Percentiles rank a stretch among this genome's conserved stretches.
phyloP scores from a whole-genome alignment of 176 grass and related monocot species.

The Echinochloa phyllopogon region DNA sequence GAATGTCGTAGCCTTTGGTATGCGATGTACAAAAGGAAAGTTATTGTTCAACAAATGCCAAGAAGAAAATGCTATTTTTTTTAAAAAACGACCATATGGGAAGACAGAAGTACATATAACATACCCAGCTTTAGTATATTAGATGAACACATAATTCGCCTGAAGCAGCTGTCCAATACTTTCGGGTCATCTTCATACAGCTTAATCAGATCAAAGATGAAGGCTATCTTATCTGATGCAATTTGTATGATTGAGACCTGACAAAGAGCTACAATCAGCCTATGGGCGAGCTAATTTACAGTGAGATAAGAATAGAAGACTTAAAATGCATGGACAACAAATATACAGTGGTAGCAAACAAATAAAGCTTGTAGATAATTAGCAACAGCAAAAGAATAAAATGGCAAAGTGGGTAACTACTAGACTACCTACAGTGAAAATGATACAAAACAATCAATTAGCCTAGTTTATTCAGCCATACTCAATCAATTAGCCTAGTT shows the following conservation, averaged over 20 bases:
- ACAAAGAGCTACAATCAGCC: constrained; percentile 34
- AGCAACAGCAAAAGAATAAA: background rate
- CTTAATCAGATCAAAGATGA: constrained; percentile 99
- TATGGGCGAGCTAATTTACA: constrained; percentile 8
- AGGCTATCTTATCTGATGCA: constrained; percentile 87
- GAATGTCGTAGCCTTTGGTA: constrained; percentile 79
- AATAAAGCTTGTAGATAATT: constrained; percentile 12
- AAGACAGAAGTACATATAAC: constrained; percentile 19
- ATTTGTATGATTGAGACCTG: constrained; percentile 98
- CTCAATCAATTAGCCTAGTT: constrained; percentile 2
- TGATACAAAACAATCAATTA: constrained; percentile 20
- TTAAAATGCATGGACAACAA: constrained; percentile 20
- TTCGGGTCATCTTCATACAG: constrained; percentile 77
- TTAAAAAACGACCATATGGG: constrained; percentile 14
- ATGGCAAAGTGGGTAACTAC: constrained; percentile 12
- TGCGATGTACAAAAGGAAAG: constrained; percentile 29
- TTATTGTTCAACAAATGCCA: constrained; percentile 2
- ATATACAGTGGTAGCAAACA: constrained; percentile 12
- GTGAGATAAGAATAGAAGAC: constrained; percentile 10
- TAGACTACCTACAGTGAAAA: constrained; percentile 1
- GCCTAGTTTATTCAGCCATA: background rate
- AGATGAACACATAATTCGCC: constrained; percentile 87
- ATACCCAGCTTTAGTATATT: constrained; percentile 95
- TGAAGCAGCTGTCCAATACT: constrained; percentile 77
- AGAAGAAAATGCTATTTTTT: background rate